phyloP scores from a whole-genome alignment of 2,329 filamentous ascomycete genomes.

The Falciphora oryzae region DNA sequence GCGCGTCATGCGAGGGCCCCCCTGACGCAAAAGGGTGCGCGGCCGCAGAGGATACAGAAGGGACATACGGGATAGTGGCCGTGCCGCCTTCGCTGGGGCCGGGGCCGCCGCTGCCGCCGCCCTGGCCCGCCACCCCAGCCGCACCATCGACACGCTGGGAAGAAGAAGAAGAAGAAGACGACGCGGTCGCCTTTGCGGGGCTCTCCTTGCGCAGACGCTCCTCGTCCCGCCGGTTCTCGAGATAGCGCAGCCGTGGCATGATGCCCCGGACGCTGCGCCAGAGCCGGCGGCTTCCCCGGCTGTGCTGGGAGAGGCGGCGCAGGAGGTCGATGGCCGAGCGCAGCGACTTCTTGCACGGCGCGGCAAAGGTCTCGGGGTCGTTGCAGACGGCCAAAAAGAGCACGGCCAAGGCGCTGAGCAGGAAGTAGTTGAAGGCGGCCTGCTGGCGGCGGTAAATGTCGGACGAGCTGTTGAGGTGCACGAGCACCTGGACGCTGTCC shows the following conservation, averaged over 20 bases:
- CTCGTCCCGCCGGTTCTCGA: constrained; percentile 19
- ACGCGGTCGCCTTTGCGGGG: too few relatives aligned
- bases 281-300: constrained; percentile 25
- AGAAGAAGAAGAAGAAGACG: too few relatives aligned
- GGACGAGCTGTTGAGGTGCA: constrained; percentile 29
- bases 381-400: constrained; percentile 40
- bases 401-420: constrained; percentile 32
- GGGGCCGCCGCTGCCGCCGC: too few relatives aligned
- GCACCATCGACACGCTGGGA: too few relatives aligned
- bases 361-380: constrained; percentile 35
- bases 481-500: constrained; percentile 28
- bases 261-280: constrained; percentile 31
- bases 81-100: too few relatives aligned
- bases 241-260: constrained; percentile 24
- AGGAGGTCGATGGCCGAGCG: constrained; percentile 27
- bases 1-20: constrained; percentile 9
- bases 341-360: constrained; percentile 27
- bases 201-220: neutral
- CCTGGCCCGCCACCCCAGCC: too few relatives aligned
- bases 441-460: constrained; percentile 33
- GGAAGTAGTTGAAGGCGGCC: constrained; percentile 35
- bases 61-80: too few relatives aligned
- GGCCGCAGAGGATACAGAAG: too few relatives aligned
- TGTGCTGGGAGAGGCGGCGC: constrained; percentile 26
- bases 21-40: too few relatives aligned